Conservation (phyloP, 2,329 filamentous ascomycete genomes). For the Venturia asperata region DNA sequence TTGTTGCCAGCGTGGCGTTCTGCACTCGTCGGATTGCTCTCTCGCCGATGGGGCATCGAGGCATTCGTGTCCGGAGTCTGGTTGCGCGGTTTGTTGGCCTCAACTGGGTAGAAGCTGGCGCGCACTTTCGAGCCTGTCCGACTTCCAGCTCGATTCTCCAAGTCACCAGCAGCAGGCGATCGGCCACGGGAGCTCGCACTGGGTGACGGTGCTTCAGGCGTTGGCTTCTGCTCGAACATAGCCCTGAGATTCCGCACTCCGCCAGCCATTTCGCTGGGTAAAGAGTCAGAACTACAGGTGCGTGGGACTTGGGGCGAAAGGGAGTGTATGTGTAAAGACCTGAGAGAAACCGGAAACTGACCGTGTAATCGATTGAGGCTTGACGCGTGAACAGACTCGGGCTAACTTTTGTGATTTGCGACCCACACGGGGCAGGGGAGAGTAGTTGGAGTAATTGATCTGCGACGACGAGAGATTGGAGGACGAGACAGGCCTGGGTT, state of each 20-base stretch:
- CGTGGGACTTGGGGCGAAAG: background rate
- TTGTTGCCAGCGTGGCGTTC: background rate
- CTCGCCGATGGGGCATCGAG: constrained; percentile 2
- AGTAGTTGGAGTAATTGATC: constrained; percentile 9
- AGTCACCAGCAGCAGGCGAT: constrained; percentile 12
- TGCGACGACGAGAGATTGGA: constrained; percentile 9
- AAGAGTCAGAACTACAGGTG: background rate
- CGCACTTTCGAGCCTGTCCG: constrained; percentile 20
- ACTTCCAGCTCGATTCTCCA: constrained; percentile 1
- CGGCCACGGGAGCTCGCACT: constrained; percentile 16
- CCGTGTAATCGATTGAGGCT: constrained; percentile 17
- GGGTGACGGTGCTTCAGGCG: background rate
- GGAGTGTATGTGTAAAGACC: background rate
- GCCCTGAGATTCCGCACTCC: constrained; percentile 19
- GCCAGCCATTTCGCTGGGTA: constrained; percentile 10
- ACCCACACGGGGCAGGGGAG: constrained; percentile 8
- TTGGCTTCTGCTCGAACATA: constrained; percentile 19
- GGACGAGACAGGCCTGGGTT: background rate
- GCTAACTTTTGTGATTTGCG: background rate
- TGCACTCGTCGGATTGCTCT: constrained; percentile 14
- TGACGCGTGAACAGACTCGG: background rate
- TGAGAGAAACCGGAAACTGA: background rate
- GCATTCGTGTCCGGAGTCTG: constrained; percentile 7
- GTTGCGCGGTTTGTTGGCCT: constrained; percentile 16
- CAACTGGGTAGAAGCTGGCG: constrained; percentile 20